A percentile compares a stretch with the other conserved stretches of the same genome.
Evolutionary conservation across 495 filamentous ascomycete genomes (phyloP).

Genomic region (Penicillium salamii): DNA sequence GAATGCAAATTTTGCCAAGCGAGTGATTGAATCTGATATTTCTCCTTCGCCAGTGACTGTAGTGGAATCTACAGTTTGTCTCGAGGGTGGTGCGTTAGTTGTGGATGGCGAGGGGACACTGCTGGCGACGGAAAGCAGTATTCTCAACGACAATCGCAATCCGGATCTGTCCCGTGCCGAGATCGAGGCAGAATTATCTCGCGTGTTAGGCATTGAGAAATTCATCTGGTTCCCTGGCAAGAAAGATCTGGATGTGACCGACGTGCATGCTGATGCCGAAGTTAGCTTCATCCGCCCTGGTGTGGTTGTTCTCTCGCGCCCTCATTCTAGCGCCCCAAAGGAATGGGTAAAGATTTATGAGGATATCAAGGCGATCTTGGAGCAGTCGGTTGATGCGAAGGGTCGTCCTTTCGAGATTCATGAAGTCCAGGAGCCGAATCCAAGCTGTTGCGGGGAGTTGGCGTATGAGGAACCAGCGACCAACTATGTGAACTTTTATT

Average conservation of each 20-base stretch:
- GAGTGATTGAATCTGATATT: conserved; percentile 7
- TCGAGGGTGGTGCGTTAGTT: conserved; percentile 25
- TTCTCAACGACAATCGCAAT: conserved; percentile 22
- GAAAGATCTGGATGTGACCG: conserved; percentile 19
- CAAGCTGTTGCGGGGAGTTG: not conserved
- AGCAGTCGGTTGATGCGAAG: conserved; percentile 10
- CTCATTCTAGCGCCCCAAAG: conserved; percentile 2
- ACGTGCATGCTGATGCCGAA: conserved; percentile 22
- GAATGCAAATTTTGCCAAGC: conserved; percentile 12
- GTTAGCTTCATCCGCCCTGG: conserved; percentile 19
- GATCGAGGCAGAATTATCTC: conserved; percentile 20
- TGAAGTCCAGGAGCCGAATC: conserved; percentile 17
- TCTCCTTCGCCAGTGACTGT: conserved; percentile 5
- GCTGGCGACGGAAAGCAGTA: conserved; percentile 23
- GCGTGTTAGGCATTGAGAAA: conserved; percentile 18
- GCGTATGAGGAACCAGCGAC: conserved; percentile 14
- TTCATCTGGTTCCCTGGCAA: conserved; percentile 26
- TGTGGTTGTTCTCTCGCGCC: conserved; percentile 18
- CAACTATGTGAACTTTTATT: conserved; percentile 28
- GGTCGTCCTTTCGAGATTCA: conserved; percentile 17
- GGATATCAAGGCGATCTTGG: conserved; percentile 14
- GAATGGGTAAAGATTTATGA: conserved; percentile 12
- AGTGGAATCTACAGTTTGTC: conserved; percentile 11
- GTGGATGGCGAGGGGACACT: conserved; percentile 28
- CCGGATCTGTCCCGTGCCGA: conserved; percentile 6